Base-by-base conservation (phyloP, 2,329 filamentous ascomycete species). In the Kalmusia sp. region DNA sequence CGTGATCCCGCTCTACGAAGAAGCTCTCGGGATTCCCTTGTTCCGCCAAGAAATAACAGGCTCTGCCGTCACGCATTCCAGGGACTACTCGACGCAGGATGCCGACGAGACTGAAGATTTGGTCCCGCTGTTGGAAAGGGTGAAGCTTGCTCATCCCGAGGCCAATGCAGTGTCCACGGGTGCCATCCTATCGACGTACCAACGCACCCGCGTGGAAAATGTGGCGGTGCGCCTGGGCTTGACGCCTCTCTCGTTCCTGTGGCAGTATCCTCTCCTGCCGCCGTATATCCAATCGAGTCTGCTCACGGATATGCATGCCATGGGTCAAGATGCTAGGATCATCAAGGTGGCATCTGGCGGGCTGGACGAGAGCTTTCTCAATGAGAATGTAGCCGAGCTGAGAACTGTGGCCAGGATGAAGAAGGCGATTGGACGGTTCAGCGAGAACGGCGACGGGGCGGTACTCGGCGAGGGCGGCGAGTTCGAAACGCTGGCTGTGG, bases 291-390 rank as follows among this genome's bases (percentile, higher is more conserved):
- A 79, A 54, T 68, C 71, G 12, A 72, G 80, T 0, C 80, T 98
- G 17, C 79, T 99, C 45, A 80, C 85, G 53, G 93, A 97, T 72
- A 96, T 99, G 91, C 84, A 83, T 4, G 81, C 79, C 6, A 85
- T 87, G 2, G 89, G 89, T 1, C 85, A 96, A 50, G 91, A 96
- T 68, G 90, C 93, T n/a, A 83, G 93, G 54, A 91, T 99, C 68
- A 87, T 99, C 77, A 99, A 98, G 77, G 92, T 97, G 38, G 93
- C 95, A 37, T 96, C 91, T 59, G 92, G 92, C 6, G 95, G 93
- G 0, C 80, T 99, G 44, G 90, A 93, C 66, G 90, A 92, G 62
- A 80, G 76, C 31, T 88, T 92, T 65, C 77, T 99, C 21, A 96
- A 93, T 89, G 83, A 85, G 61, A 86, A 92, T 76, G 89, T 96